Conservation (phyloP, 2,329 filamentous ascomycete genomes). For the Colletotrichum somersetense region DNA sequence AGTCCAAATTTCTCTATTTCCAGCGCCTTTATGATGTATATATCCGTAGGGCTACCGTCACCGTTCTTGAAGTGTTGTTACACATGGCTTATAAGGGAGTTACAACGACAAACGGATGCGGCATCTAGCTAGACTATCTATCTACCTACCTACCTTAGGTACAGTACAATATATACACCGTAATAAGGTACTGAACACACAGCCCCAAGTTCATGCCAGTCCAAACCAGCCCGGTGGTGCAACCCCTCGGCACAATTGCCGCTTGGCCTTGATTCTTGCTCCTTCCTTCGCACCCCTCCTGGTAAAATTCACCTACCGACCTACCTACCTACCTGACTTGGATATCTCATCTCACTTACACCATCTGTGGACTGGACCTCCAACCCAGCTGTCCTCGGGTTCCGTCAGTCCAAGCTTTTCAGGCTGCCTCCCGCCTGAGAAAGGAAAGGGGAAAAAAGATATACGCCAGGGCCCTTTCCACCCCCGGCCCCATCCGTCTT, state of each 20-base stretch:
- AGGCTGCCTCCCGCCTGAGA: conserved; percentile 31
- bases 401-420: conserved; percentile 39
- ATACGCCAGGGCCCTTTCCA: conserved; percentile 32
- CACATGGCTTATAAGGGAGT: neutral
- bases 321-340: conserved; percentile 2
- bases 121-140: neutral
- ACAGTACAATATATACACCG: neutral
- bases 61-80: neutral
- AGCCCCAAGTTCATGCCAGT: conserved; percentile 22
- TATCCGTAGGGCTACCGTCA: conserved; percentile 23
- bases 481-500: conserved; percentile 36
- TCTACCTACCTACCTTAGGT: conserved; percentile 3
- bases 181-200: neutral
- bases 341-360: conserved; percentile 5
- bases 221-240: conserved; percentile 11
- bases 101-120: neutral
- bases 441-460: conserved; percentile 26
- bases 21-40: neutral
- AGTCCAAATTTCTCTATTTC: conserved; percentile 11
- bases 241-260: neutral
- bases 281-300: neutral
- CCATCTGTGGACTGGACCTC: neutral
- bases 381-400: conserved; percentile 20
- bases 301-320: neutral
- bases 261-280: neutral